Base-by-base conservation (phyloP, 2,329 filamentous ascomycete species). In the Elsinoe australis region DNA sequence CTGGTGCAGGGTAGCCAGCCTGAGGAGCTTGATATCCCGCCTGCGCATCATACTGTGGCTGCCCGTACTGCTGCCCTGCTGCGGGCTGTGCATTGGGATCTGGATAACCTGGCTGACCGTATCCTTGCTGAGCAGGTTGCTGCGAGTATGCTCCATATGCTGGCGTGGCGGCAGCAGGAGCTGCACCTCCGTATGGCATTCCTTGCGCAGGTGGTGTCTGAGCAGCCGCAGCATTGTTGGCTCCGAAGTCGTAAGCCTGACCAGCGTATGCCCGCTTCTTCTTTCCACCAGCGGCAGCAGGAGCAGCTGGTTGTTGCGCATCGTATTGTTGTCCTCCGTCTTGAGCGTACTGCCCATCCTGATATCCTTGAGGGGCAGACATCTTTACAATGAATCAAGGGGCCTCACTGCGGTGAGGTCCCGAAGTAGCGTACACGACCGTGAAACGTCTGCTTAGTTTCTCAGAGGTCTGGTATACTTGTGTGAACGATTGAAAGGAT, bases 181-280 rank as follows among this genome's bases (percentile, higher is more conserved):
- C 36, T 41, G 32, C 45, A 24, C 44, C 44, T 18, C 45, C 45
- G 15, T 48, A 48, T 63, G 83, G 85, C 21, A 70, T 74, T 54
- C 78, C 78, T 59, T 82, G 86, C 26, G 65, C 71, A 50, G 71
- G 55, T 65, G 52, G 47, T 42, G 59, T 55, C 51, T 58, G 49
- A 56, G 59, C 54, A 67, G 60, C 55, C 65, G 61, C 63, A 69
- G 67, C 58, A 38, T 28, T 81, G 75, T 96, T 96, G 61, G 85
- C 86, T 44, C 85, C 87, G 59, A 96, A 92, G 51, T 94, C 90
- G 67, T 94, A 98, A 36, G 90, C 90, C 67, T 94, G 85, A 50
- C 87, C 87, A 48, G 92, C 92, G 71, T 96, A 96, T 50, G 85
- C 83, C 73, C 88, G 79, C 78, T 94, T 95, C 79, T 95, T 95